These are phyloP conservation scores for Pachyrhizus erosus DNA, from an alignment of 306 rosid species.

Conservation along the genomic window DNA sequence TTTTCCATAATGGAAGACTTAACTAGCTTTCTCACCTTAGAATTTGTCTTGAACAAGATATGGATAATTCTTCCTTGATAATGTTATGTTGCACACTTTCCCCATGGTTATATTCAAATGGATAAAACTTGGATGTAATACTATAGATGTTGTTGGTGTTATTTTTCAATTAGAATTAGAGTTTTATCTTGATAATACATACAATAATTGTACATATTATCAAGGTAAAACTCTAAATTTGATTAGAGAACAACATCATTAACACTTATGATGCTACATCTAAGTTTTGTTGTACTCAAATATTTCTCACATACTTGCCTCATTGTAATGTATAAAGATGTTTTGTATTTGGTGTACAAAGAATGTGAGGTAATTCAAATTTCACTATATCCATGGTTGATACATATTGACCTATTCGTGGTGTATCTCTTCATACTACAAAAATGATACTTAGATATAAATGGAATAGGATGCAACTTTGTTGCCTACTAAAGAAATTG, in stretches of 20 bases:
- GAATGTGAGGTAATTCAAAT: background rate
- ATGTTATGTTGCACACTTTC: background rate
- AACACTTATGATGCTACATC: too few relatives aligned
- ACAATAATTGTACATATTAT: too few relatives aligned
- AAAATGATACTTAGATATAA: background rate
- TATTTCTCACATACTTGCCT: background rate
- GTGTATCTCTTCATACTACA: background rate
- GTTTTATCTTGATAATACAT: too few relatives aligned
- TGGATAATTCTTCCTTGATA: background rate
- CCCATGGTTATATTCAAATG: background rate
- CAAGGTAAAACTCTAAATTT: too few relatives aligned
- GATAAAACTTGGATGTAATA: too few relatives aligned
- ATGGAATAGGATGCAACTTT: background rate
- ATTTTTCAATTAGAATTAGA: too few relatives aligned
- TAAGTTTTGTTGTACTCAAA: background rate
- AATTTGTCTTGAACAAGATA: too few relatives aligned
- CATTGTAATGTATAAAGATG: background rate
- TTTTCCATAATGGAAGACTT: too few relatives aligned
- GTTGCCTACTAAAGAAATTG: background rate
- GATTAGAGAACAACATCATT: too few relatives aligned
- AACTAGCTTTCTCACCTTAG: too few relatives aligned
- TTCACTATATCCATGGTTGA: background rate
- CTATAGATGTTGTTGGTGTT: too few relatives aligned
- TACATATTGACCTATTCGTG: background rate
- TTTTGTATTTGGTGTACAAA: background rate